Conservation (phyloP, 371 early-diverging fungal species). For the Mitosporidium daphniae region DNA sequence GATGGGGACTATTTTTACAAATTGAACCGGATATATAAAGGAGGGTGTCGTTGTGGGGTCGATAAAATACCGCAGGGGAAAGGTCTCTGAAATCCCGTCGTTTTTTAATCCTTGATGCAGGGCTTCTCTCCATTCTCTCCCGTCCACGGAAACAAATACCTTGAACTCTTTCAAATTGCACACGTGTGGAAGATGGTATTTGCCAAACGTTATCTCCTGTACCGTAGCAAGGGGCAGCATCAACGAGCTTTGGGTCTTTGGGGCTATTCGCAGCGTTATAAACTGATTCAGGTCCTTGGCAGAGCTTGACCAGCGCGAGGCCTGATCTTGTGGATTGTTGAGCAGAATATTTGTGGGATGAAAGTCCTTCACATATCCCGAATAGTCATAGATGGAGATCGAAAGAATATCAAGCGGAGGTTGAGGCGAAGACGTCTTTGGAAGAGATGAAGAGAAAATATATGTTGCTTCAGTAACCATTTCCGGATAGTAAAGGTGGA, state of each 20-base stretch:
- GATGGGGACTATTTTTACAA: constrained; percentile 60
- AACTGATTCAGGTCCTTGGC: constrained; percentile 39
- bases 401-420: no score
- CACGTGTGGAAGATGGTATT: constrained; percentile 66
- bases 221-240: constrained; percentile 1
- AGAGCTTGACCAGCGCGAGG: constrained; percentile 41
- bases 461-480: no score
- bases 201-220: constrained; percentile 58
- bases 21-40: constrained; percentile 33
- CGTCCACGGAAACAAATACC: constrained; percentile 38
- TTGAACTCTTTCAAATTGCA: constrained; percentile 84
- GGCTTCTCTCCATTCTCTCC: constrained; percentile 32
- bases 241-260: no score
- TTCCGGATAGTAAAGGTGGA: no score
- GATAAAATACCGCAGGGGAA: constrained; percentile 16
- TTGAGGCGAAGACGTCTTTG: no score
- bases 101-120: constrained; percentile 49
- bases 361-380: no score
- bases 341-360: constrained; percentile 29
- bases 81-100: constrained; percentile 51
- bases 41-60: constrained; percentile 1
- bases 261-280: constrained; percentile 27
- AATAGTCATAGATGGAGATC: no score
- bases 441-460: no score
- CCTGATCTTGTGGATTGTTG: constrained; percentile 28